Conservation (phyloP, 2,329 filamentous ascomycete species). For the Diplodia seriata region DNA sequence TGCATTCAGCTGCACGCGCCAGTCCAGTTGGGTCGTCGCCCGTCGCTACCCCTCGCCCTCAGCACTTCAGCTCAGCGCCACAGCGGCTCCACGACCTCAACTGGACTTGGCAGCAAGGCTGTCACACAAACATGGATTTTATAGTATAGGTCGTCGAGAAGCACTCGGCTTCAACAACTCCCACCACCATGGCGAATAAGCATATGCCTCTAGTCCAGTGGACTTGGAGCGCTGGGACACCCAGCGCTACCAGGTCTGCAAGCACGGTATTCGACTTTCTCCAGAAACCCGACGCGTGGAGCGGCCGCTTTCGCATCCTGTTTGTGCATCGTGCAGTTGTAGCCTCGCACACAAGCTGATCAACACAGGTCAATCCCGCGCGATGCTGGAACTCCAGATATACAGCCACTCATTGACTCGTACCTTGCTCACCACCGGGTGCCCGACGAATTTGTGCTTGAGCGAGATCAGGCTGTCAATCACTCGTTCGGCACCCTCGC, state of each 20-base stretch:
- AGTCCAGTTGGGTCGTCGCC: slow-evolving; percentile 1
- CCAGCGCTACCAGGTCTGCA: neutral
- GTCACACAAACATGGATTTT: neutral
- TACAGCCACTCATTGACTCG: neutral
- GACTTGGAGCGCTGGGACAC: neutral
- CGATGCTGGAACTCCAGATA: neutral
- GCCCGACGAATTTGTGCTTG: slow-evolving; percentile 2
- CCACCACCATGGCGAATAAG: neutral
- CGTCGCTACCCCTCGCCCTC: neutral
- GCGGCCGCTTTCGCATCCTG: slow-evolving; percentile 3
- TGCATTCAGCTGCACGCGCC: slow-evolving; percentile 17
- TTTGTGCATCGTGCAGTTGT: neutral
- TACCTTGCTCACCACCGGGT: neutral
- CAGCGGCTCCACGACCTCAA: neutral
- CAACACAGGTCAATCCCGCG: neutral
- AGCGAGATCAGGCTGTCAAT: slow-evolving; percentile 3
- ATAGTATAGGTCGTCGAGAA: too few relatives aligned
- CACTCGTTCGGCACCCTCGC: neutral
- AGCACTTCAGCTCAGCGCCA: slow-evolving; percentile 22
- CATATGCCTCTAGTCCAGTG: neutral
- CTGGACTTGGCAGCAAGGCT: neutral
- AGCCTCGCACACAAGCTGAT: neutral
- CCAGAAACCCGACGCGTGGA: neutral
- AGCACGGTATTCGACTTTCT: neutral
- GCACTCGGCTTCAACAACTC: neutral